Percentiles rank a stretch among this genome's conserved stretches.
Evolutionary conservation across 1,139 yeast species (phyloP).

Genomic region (Magnusiomyces paraingens): DNA sequence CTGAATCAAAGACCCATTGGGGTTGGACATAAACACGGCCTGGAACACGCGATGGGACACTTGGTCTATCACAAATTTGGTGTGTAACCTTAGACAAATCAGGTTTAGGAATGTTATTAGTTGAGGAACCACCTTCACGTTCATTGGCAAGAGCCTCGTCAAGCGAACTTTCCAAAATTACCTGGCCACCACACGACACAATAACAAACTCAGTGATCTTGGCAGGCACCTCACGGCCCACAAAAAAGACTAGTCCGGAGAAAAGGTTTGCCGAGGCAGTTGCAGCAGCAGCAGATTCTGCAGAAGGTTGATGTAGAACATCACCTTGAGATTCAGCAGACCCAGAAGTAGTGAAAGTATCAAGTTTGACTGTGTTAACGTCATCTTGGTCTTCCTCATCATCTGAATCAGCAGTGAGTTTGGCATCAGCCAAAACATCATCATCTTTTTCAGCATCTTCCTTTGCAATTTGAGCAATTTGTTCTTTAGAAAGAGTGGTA

Average conservation of each 20-base stretch:
- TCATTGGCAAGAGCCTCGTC: slow-evolving; percentile 55
- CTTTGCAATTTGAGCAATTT: slow-evolving; percentile 25
- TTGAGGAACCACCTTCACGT: slow-evolving; percentile 27
- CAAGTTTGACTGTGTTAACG: slow-evolving; percentile 47
- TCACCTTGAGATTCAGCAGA: slow-evolving; percentile 65
- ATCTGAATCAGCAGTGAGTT: slow-evolving; percentile 37
- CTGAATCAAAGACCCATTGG: slow-evolving; percentile 93
- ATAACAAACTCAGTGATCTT: slow-evolving; percentile 86
- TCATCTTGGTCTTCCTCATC: slow-evolving; percentile 38
- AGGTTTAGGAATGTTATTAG: slow-evolving; percentile 30
- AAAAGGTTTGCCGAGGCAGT: slow-evolving; percentile 57
- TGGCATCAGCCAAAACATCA: slow-evolving; percentile 35
- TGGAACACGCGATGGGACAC: slow-evolving; percentile 64
- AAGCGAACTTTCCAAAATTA: slow-evolving; percentile 79
- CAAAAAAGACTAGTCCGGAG: slow-evolving; percentile 67
- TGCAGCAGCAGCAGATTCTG: slow-evolving; percentile 41
- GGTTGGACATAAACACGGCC: slow-evolving; percentile 96
- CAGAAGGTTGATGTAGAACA: slow-evolving; percentile 70
- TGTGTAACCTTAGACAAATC: slow-evolving; percentile 75
- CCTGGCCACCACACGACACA: slow-evolving; percentile 79
- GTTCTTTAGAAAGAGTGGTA: slow-evolving; percentile 13
- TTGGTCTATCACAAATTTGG: slow-evolving; percentile 91
- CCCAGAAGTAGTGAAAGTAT: slow-evolving; percentile 55
- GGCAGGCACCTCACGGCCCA: slow-evolving; percentile 94
- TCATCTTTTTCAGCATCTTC: slow-evolving; percentile 43